These are phyloP conservation scores for Bisporella sp. DNA, from an alignment of 2,329 filamentous ascomycete genomes.

Conservation along the genomic window DNA sequence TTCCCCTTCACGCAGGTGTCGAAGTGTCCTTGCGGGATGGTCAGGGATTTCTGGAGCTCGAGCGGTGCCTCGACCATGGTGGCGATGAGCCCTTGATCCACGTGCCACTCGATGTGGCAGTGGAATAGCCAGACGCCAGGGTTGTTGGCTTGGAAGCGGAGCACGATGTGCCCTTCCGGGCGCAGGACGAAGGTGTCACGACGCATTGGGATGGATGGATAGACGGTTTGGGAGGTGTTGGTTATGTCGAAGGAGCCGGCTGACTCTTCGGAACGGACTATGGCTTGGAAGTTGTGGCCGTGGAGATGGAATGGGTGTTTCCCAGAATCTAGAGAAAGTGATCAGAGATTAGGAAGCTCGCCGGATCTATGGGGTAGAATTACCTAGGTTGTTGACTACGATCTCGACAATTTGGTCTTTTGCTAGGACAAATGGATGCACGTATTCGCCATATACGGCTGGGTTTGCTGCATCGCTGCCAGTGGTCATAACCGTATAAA, in stretches of 20 bases:
- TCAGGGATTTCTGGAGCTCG: slow-evolving; percentile 30
- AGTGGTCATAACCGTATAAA: slow-evolving; percentile 59
- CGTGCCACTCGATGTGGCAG: slow-evolving; percentile 77
- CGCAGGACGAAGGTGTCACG: slow-evolving; percentile 62
- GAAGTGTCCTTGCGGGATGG: slow-evolving; percentile 52
- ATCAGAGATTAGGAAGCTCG: neutral
- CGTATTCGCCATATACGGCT: slow-evolving; percentile 57
- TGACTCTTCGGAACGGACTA: slow-evolving; percentile 53
- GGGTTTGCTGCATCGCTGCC: slow-evolving; percentile 47
- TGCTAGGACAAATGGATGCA: slow-evolving; percentile 62
- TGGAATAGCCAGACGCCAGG: slow-evolving; percentile 69
- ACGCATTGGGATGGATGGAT: slow-evolving; percentile 51
- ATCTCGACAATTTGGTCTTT: slow-evolving; percentile 64
- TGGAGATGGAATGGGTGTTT: slow-evolving; percentile 73
- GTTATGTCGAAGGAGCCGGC: slow-evolving; percentile 46
- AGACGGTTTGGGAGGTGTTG: slow-evolving; percentile 37
- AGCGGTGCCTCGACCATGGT: slow-evolving; percentile 41
- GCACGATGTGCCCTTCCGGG: slow-evolving; percentile 59
- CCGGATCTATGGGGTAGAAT: neutral
- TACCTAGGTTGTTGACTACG: slow-evolving; percentile 62
- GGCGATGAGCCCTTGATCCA: slow-evolving; percentile 57
- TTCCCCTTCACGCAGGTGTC: slow-evolving; percentile 48
- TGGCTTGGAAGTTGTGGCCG: slow-evolving; percentile 65
- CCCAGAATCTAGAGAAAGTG: slow-evolving; percentile 41
- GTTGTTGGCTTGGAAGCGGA: slow-evolving; percentile 63